These are phyloP conservation scores for Trichoderma guizhouense DNA, from an alignment of 2,329 filamentous ascomycete genomes.

Conservation along the genomic window DNA sequence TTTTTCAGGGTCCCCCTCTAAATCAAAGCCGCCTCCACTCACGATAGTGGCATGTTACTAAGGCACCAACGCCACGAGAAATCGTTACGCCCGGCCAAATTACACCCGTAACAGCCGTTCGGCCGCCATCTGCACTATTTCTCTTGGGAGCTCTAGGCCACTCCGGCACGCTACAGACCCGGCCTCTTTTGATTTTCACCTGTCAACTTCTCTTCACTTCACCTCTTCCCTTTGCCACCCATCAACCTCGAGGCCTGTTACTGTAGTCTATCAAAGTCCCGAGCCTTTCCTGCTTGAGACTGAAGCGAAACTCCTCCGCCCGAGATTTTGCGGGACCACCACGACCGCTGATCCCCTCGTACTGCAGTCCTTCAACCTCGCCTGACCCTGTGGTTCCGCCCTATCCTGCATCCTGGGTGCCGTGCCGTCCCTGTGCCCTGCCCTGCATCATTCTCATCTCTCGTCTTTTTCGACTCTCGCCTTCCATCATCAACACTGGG, in stretches of 20 bases:
- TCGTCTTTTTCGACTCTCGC: not conserved
- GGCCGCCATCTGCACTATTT: not conserved
- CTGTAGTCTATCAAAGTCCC: not conserved
- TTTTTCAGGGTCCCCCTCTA: constrained; percentile 4
- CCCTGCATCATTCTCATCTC: constrained; percentile 2
- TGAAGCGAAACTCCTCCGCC: not conserved
- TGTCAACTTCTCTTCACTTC: not conserved
- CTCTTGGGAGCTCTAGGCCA: not conserved
- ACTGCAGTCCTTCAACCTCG: constrained; percentile 1
- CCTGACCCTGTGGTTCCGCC: constrained; percentile 6
- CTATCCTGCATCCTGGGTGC: not conserved
- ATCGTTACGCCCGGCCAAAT: not conserved
- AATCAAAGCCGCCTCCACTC: not conserved
- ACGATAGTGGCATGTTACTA: constrained; percentile 6
- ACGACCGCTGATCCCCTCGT: constrained; percentile 1
- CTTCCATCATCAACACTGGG: not conserved
- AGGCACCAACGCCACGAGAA: constrained; percentile 11
- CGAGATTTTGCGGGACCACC: constrained; percentile 1
- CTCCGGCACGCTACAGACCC: not conserved
- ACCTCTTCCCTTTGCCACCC: not conserved
- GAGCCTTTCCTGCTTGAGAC: not conserved
- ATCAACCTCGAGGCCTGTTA: not conserved
- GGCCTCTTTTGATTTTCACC: not conserved
- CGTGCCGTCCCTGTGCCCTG: not conserved
- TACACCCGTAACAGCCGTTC: constrained; percentile 5